Percentiles rank a stretch among this genome's conserved stretches.
These are phyloP conservation scores for Citrus cavaleriei DNA, from an alignment of 345 rosid species.

Conservation along the genomic window DNA sequence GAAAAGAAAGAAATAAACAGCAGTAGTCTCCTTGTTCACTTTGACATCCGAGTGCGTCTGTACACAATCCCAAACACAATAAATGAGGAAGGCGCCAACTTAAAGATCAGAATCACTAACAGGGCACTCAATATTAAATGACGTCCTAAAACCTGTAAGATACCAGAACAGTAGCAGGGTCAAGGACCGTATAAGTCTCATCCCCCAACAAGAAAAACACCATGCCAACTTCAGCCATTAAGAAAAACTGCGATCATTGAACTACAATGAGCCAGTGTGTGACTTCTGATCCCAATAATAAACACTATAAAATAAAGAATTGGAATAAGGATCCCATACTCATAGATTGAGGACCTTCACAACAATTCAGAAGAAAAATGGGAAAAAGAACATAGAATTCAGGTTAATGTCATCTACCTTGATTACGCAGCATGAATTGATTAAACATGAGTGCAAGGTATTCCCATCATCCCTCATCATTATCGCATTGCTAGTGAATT, in stretches of 20 bases:
- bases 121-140: conserved; percentile 14
- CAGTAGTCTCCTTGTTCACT: conserved; percentile 14
- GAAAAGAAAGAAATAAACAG: neutral
- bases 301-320: conserved; percentile 21
- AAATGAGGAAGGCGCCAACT: conserved; percentile 13
- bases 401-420: conserved; percentile 92
- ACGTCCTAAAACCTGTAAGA: conserved; percentile 12
- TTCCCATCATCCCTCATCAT: conserved; percentile 96
- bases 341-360: conserved; percentile 25
- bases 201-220: conserved; percentile 13
- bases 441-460: conserved; percentile 93
- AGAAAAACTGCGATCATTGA: conserved; percentile 7
- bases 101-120: conserved; percentile 8
- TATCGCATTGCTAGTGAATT: conserved; percentile 96
- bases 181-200: conserved; percentile 4
- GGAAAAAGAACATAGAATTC: conserved; percentile 39
- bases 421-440: conserved; percentile 85
- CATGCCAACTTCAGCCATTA: conserved; percentile 11
- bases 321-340: conserved; percentile 21
- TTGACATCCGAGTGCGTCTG: conserved; percentile 10
- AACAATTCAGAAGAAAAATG: conserved; percentile 33
- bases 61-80: conserved; percentile 15
- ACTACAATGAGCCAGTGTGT: conserved; percentile 2
- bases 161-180: conserved; percentile 4
- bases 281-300: conserved; percentile 2